Evolutionary conservation across 805 yeast genomes (phyloP), one percentile per base, ranked within the genome.

Genomic region (Nakazawaea pomicola): DNA sequence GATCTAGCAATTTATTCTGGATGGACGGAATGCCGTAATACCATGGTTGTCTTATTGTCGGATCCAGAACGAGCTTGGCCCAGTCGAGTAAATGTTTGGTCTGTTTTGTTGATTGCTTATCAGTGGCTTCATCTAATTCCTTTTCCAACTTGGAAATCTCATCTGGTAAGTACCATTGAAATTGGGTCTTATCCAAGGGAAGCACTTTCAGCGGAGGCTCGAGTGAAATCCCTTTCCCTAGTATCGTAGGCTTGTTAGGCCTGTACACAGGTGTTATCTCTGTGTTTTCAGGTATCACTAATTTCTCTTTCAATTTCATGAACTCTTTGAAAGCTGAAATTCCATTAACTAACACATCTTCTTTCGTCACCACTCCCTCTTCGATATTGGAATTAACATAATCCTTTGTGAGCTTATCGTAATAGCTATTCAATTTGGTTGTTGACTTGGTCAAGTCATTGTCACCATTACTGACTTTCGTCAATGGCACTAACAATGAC

Each of bases 1-100:
- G 79, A 15, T 41, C 45, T 8, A 41, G 16, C n/a, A 9, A n/a
- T 15, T 16, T 27, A 16, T 19, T 47, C 51, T 36, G 7, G 12
- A 36, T 24, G 4, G 40, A 34, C 3, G 44, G 44, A n/a, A 41
- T 36, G 2, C 44, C 44, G 19, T 41, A 41, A 36, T 41, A 41
- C 40, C 44, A 35, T 14, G 40, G 40, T 19, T 41, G 36, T n/a
- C 14, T 35, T 18, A 18, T 28, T 6, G 29, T 36, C 10, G 35
- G 30, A 19, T 41, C 20, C 4, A 25, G 8, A 17, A 41, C 25
- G 16, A 15, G 14, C 6, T 25, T 23, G 10, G 35, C 30, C 39
- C 40, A 41, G 3, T 41, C 31, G 5, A 28, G 11, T 4, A 41
- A 17, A 35, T 41, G 40, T 21, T 23, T 8, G 4, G 25, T 14